These are phyloP conservation scores for Scutellaria galericulata DNA, from an alignment of 257 asterid species.

Conservation along the genomic window DNA sequence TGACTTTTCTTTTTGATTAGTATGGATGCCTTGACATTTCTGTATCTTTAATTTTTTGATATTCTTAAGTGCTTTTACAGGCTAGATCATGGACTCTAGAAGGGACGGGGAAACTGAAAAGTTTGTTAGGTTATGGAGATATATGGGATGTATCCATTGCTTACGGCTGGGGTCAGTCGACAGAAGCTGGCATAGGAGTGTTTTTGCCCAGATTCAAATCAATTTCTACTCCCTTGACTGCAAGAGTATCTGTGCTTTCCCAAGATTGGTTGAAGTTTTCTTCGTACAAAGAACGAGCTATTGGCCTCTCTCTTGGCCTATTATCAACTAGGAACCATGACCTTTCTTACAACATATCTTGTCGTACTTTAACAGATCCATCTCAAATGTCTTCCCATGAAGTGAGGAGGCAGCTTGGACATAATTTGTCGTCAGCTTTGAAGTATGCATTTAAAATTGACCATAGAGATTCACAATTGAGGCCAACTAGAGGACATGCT, in stretches of 20 bases:
- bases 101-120: conserved; percentile 77
- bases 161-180: conserved; percentile 83
- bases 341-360: conserved; percentile 78
- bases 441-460: conserved; percentile 81
- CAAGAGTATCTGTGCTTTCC: conserved; percentile 73
- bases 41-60: conserved; percentile 38
- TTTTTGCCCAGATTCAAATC: conserved; percentile 76
- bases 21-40: conserved; percentile 17
- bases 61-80: conserved; percentile 51
- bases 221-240: conserved; percentile 68
- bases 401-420: conserved; percentile 98
- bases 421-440: conserved; percentile 74
- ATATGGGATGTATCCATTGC: conserved; percentile 88
- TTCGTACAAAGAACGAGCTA: conserved; percentile 79
- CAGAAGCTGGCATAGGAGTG: conserved; percentile 81
- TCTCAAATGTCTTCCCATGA: conserved; percentile 81
- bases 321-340: conserved; percentile 74
- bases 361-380: conserved; percentile 89
- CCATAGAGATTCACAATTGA: conserved; percentile 70
- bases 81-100: conserved; percentile 85
- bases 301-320: conserved; percentile 79
- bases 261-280: conserved; percentile 97
- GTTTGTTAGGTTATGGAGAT: conserved; percentile 92
- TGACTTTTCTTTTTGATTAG: neutral
- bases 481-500: conserved; percentile 93